Evolutionary conservation across 495 filamentous ascomycete species (phyloP).

Genomic region (Choiromyces venosus): DNA sequence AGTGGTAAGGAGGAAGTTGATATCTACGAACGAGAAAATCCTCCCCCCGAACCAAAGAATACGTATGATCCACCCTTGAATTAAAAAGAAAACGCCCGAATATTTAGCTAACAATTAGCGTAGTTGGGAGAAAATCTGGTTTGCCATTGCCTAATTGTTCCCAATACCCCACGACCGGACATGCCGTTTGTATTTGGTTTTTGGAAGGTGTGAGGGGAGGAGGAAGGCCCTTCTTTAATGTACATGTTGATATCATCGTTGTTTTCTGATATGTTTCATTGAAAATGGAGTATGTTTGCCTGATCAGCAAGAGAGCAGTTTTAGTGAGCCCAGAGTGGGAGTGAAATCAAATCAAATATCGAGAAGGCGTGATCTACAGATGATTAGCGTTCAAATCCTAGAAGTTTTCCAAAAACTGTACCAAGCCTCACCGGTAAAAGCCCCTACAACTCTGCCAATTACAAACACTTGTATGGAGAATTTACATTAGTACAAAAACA

Average conservation of each 20-base stretch:
- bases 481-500: background rate
- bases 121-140: constrained; percentile 38
- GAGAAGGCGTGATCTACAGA: background rate
- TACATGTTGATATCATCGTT: background rate
- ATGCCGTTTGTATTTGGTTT: background rate
- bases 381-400: background rate
- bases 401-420: background rate
- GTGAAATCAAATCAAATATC: background rate
- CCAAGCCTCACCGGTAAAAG: background rate
- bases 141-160: constrained; percentile 20
- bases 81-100: background rate
- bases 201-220: background rate
- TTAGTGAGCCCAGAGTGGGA: background rate
- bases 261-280: background rate
- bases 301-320: background rate
- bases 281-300: background rate
- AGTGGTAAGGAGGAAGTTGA: constrained; percentile 61
- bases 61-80: constrained; percentile 9
- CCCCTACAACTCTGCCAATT: background rate
- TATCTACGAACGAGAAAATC: constrained; percentile 45
- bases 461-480: background rate
- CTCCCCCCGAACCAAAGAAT: constrained; percentile 26
- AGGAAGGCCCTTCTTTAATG: background rate
- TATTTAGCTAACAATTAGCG: background rate
- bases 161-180: background rate